phyloP scores from a whole-genome alignment of 192 early-diverging fungal species.

The Coemansia sp. region DNA sequence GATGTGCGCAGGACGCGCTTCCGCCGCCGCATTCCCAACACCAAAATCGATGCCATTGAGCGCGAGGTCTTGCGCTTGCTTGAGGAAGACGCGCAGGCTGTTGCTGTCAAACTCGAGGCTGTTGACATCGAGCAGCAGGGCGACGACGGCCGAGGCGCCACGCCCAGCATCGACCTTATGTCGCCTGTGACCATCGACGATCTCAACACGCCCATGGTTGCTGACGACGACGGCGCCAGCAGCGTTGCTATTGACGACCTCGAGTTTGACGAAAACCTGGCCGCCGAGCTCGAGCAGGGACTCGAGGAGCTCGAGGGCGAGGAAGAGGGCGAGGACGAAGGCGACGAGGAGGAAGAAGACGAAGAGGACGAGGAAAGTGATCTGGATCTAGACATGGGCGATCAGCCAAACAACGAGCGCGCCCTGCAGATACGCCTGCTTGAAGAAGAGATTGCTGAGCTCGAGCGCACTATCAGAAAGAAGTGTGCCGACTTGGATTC shows the following conservation, averaged over 20 bases:
- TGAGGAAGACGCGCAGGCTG: constrained; percentile 46
- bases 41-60: constrained; percentile 40
- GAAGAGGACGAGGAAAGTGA: constrained; percentile 35
- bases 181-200: constrained; percentile 50
- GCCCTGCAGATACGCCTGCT: constrained; percentile 45
- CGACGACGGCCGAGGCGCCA: constrained; percentile 35
- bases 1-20: constrained; percentile 40
- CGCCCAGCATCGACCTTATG: constrained; percentile 47
- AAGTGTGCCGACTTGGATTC: constrained; percentile 51
- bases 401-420: constrained; percentile 43
- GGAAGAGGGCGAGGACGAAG: constrained; percentile 36
- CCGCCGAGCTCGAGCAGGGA: constrained; percentile 45
- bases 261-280: constrained; percentile 49
- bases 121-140: constrained; percentile 27
- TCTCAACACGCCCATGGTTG: constrained; percentile 40
- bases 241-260: constrained; percentile 53
- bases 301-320: constrained; percentile 42
- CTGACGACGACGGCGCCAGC: constrained; percentile 34
- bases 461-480: constrained; percentile 40
- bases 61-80: constrained; percentile 41
- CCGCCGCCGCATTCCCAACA: constrained; percentile 29
- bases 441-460: constrained; percentile 47
- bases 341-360: constrained; percentile 37
- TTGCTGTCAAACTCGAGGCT: constrained; percentile 44
- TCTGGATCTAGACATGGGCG: constrained; percentile 29